Conservation (phyloP, 2,329 filamentous ascomycete genomes). For the Dactylellina sp. region DNA sequence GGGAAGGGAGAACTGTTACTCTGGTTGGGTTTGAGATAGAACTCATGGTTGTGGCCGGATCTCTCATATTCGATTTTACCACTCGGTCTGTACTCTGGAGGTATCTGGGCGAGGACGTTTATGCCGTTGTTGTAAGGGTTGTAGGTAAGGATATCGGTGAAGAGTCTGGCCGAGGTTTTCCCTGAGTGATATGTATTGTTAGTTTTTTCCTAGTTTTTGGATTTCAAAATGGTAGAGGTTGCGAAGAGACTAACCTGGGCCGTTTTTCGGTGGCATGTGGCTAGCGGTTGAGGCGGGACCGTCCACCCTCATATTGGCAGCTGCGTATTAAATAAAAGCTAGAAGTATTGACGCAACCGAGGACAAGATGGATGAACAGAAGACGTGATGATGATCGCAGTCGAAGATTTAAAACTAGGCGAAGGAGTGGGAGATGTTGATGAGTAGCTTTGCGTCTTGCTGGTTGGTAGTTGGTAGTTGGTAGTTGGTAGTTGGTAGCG, state of each 20-base stretch:
- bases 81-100: conserved; percentile 65
- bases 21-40: conserved; percentile 69
- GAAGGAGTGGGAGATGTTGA: too few species aligned
- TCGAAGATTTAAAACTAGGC: too few species aligned
- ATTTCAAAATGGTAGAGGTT: not conserved
- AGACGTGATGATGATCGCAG: too few species aligned
- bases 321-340: not conserved
- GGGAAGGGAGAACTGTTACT: conserved; percentile 63
- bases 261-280: conserved; percentile 3
- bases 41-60: conserved; percentile 68
- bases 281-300: not conserved
- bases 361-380: too few species aligned
- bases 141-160: conserved; percentile 67
- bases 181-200: conserved; percentile 65
- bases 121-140: conserved; percentile 68
- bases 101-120: conserved; percentile 71
- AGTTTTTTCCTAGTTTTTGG: not conserved
- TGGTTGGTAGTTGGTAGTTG: not conserved
- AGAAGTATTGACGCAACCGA: too few species aligned
- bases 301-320: conserved; percentile 24
- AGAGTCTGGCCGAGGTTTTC: conserved; percentile 66
- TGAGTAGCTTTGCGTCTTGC: not conserved
- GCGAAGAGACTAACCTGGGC: conserved; percentile 17
- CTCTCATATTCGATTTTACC: conserved; percentile 60
- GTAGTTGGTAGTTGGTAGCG: not conserved